Evolutionary conservation across 306 rosid genomes (phyloP), one percentile per base, ranked within the genome.

Genomic region (Alnus rubra): DNA sequence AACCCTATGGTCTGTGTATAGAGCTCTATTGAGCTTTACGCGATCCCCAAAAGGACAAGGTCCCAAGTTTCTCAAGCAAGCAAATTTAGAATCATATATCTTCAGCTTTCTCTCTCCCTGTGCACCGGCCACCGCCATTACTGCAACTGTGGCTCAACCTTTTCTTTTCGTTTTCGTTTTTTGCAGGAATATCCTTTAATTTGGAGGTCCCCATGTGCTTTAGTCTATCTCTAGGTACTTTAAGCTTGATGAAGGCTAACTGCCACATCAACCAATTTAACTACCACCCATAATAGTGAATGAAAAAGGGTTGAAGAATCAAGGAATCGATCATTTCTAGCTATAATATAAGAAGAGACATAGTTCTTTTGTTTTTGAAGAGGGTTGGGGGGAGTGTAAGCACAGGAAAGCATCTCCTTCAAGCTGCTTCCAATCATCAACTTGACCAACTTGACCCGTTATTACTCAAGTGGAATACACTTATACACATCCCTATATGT

Each of bases 1-100:
- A 78, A 76, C 4, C 18, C 10, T 10, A 35, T 69, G 37, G 51
- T 69, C 58, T 62, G 68, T 62, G 71, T 62, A 71, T 62, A 64
- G 45, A 16, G 81, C 68, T 79, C 76, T 58, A 83, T 85, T 90
- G 69, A 79, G 82, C 83, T 86, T 88, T 83, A 90, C 90, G 92
- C 89, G 78, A 90, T 86, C 90, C 74, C 85, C 62, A 82, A 35
- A 69, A 75, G 51, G 3, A 23, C 62, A 88, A 67, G 45, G 72
- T 58, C 78, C 81, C 73, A 80, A 84, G 85, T 83, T 90, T 88
- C 82, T 76, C 53, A 44, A 62, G 86, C 87, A 84, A 86, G 79
- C 80, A 86, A 84, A 70, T 75, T 75, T 31, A 55, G 80, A 76
- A 82, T 84, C 85, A 79, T n/a, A 39, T 79, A 86, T 65, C 86